Conservation (phyloP, 2,329 filamentous ascomycete species). For the Laburnicola sp. region DNA sequence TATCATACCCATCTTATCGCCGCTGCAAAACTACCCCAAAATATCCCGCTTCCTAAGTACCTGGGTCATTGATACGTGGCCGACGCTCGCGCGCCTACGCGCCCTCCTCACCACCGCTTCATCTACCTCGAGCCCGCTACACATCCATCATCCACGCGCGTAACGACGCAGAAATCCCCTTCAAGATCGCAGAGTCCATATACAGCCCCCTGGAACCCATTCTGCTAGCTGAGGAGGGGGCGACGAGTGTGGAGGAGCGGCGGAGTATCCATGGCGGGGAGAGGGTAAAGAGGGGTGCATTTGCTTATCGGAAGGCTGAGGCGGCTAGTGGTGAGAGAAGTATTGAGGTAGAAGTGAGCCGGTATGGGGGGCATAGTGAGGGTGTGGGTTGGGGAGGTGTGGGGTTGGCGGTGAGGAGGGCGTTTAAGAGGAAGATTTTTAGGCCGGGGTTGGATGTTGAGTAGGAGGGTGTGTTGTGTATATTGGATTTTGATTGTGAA, state of each 20-base stretch:
- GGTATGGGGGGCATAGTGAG: conserved; percentile 63
- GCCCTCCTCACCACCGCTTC: conserved; percentile 54
- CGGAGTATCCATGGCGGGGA: conserved; percentile 37
- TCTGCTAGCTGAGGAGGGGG: conserved; percentile 37
- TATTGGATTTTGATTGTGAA: background rate
- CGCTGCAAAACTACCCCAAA: conserved; percentile 68
- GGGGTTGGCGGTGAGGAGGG: conserved; percentile 65
- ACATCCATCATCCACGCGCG: conserved; percentile 77
- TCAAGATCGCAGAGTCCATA: conserved; percentile 59
- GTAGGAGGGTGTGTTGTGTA: conserved; percentile 15
- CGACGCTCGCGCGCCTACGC: conserved; percentile 66
- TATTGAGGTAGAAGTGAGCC: conserved; percentile 49
- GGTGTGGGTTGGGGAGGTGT: conserved; percentile 69
- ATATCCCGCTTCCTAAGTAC: conserved; percentile 63
- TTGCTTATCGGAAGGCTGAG: conserved; percentile 41
- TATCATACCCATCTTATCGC: conserved; percentile 75
- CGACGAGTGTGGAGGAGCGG: conserved; percentile 28
- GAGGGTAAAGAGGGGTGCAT: conserved; percentile 40
- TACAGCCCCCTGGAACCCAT: conserved; percentile 30
- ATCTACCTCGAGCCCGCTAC: conserved; percentile 45
- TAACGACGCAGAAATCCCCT: conserved; percentile 82
- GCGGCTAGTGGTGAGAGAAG: conserved; percentile 30
- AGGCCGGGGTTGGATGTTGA: conserved; percentile 34
- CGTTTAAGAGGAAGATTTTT: conserved; percentile 55
- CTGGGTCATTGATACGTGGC: conserved; percentile 80